Base-by-base conservation (phyloP, 805 yeast species). In the Komagataella pseudopastoris region DNA sequence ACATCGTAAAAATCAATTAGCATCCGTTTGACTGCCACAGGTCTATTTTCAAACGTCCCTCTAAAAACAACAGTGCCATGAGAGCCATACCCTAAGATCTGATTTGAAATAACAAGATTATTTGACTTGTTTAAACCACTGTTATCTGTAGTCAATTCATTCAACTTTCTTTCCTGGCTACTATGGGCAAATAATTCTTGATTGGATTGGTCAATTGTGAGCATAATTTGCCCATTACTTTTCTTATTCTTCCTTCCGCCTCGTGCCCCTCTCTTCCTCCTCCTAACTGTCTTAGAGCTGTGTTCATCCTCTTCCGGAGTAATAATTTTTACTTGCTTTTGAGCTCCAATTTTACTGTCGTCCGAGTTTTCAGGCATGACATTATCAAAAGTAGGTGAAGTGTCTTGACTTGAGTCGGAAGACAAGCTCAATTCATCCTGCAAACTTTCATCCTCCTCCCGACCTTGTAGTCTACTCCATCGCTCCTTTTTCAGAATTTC, bases 11-110 rank as follows among this genome's bases (percentile, higher is more conserved):
- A 93, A 62, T 90, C 96, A 44, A 90, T 74, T 51, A 93, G 70
- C 95, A 93, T 87, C 59, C 98, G 71, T 64, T 93, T 93, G 6
- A 93, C 95, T 0, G 99, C 99, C 5, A 93, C 99, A 1, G 95
- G 96, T 52, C 99, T 75, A 57, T 81, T 83, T 61, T 91, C 96
- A 68, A 90, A 93, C 4, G 79, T 76, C 0, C 99, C 99, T 61
- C 83, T 80, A 62, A 81, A 88, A 1, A 93, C 99, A 24, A 91
- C 88, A 0, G 99, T 93, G 23, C 99, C 99, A 58, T 90, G 96
- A 0, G 96, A 88, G 1, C 99, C 99, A 63, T 88, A 88, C 0
- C 99, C 99, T 50, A 93, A 68, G n/a, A 89, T 76, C 24, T 75
- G 78, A 55, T 85, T 85, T 0, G 95, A 78, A 3, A 91, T 77